Base-by-base conservation (phyloP, 441 rosid genomes). In the Dalechampia spathulata region DNA sequence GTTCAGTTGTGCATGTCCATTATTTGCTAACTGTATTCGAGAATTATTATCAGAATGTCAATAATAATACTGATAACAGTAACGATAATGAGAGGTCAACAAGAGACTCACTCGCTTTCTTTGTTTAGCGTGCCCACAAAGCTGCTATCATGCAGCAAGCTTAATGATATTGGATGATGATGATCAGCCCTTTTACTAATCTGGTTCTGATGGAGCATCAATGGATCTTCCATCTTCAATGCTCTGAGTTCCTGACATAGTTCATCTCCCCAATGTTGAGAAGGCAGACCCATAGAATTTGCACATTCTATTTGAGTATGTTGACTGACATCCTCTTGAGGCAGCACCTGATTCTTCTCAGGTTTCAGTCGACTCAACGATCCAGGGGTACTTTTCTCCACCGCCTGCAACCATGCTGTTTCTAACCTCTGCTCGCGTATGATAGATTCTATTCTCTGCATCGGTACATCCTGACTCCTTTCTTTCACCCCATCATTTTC, bases 321-420 rank as follows among this genome's bases (percentile, higher is more conserved):
- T 63, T 65, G 79, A 66, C 36, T 64, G 47, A 70, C 68, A 36
- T 73, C 90, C 47, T 89, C 99, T 72, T 85, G 96, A 65, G 95
- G 99, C 59, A 85, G 75, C 58, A 89, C 79, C 68, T 89, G 96
- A 68, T 89, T 93, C 83, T 82, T 93, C 73, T 87, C 97, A 22
- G 96, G 99, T 75, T 79, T 89, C 63, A 74, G 39, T 32, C 72
- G 70, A 68, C 57, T 57, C 56, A 82, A 44, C 9, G 90, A 76
- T 21, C 85, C 88, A 44, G 86, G 80, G 21, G 84, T 78, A 59
- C 90, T 87, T 77, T 89, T 89, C 67, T 89, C 99, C 41, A 80
- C 75, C 23, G 90, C 81, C 60, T 92, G 99, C 70, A 93, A 70
- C 99, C 97, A 89, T 11, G 97, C 99, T 22, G 93, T 87, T 74